phyloP scores from a whole-genome alignment of 176 grass and related monocot species.

The Calamus simplicifolius region DNA sequence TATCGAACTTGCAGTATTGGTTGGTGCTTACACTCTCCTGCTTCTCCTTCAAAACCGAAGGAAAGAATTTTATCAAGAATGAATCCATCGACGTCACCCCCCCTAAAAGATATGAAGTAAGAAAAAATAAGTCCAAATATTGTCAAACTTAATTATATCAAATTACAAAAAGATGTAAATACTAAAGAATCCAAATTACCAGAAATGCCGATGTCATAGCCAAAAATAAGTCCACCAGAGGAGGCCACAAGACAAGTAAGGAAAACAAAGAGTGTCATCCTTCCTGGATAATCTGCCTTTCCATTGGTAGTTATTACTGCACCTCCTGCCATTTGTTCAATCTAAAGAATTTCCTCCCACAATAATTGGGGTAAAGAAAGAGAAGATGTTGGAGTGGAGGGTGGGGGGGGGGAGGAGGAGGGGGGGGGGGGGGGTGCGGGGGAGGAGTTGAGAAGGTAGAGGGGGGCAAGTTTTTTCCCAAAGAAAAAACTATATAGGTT shows the following conservation, averaged over 20 bases:
- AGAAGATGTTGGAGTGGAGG: too few relatives aligned
- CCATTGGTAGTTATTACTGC: conserved; percentile 1
- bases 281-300: conserved; percentile 12
- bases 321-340: conserved; percentile 10
- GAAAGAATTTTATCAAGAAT: conserved; percentile 19
- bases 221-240: conserved; percentile 15
- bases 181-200: background rate
- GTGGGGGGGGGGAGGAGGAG: too few relatives aligned
- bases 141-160: too few relatives aligned
- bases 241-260: conserved; percentile 15
- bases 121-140: background rate
- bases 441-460: too few relatives aligned
- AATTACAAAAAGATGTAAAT: too few relatives aligned
- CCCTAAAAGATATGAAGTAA: background rate
- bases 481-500: too few relatives aligned
- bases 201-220: conserved; percentile 12
- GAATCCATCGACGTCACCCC: conserved; percentile 24
- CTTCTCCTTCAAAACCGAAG: conserved; percentile 10
- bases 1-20: conserved; percentile 11
- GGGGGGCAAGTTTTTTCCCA: too few relatives aligned
- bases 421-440: too few relatives aligned
- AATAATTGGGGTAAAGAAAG: too few relatives aligned
- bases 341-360: too few relatives aligned
- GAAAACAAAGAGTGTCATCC: conserved; percentile 13
- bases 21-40: conserved; percentile 2